A percentile compares a stretch with the other conserved stretches of the same genome.
phyloP scores from a whole-genome alignment of 2,329 filamentous ascomycete species.

The Rhynchosporium graminicola region DNA sequence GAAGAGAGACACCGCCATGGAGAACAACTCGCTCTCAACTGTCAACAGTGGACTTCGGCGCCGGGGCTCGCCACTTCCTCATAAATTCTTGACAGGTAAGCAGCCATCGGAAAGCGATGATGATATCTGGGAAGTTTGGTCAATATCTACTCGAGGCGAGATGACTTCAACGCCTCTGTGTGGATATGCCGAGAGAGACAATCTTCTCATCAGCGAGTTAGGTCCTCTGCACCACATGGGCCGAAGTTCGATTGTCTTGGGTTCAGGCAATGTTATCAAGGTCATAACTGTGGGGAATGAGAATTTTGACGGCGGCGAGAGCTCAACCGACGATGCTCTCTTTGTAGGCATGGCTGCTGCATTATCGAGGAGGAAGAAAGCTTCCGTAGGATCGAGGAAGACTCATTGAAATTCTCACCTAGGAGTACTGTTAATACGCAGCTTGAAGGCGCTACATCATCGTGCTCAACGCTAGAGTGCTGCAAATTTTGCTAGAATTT shows the following conservation, averaged over 20 bases:
- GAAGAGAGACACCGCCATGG: conserved; percentile 32
- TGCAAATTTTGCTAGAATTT: background rate
- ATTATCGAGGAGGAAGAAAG: conserved; percentile 29
- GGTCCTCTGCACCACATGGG: conserved; percentile 67
- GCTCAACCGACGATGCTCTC: conserved; percentile 28
- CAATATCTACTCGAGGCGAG: conserved; percentile 48
- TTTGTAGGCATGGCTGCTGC: conserved; percentile 34
- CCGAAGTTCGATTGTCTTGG: conserved; percentile 65
- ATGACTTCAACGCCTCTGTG: conserved; percentile 30
- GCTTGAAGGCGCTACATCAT: background rate
- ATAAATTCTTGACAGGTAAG: background rate
- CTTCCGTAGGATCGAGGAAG: conserved; percentile 12
- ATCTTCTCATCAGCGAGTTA: conserved; percentile 64
- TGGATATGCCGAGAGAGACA: conserved; percentile 39
- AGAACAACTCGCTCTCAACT: background rate
- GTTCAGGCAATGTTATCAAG: conserved; percentile 72
- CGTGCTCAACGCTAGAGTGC: background rate
- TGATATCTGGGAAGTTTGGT: conserved; percentile 55
- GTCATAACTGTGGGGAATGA: conserved; percentile 68
- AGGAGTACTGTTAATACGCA: no score
- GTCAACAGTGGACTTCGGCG: conserved; percentile 33
- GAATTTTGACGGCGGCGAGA: conserved; percentile 52
- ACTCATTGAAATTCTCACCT: background rate
- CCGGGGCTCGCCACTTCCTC: conserved; percentile 16
- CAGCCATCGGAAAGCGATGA: conserved; percentile 22